A percentile compares a stretch with the other conserved stretches of the same genome.
Evolutionary conservation across 2,329 filamentous ascomycete genomes (phyloP).

Genomic region (Aspergillus tubingensis): DNA sequence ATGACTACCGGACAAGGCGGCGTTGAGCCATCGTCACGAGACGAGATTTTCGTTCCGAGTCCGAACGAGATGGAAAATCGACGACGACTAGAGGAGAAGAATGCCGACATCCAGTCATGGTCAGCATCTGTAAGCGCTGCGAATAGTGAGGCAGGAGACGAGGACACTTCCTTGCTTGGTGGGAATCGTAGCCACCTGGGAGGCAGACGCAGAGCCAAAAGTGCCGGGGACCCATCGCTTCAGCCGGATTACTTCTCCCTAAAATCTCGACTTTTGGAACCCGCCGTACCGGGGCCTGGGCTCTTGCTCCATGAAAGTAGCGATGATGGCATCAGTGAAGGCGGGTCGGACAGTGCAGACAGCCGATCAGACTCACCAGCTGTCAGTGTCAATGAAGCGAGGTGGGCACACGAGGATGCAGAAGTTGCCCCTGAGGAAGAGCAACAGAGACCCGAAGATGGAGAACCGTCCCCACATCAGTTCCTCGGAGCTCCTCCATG

Average conservation of each 20-base stretch:
- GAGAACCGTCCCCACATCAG: slow-evolving; percentile 38
- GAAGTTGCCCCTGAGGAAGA: slow-evolving; percentile 28
- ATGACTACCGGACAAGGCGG: slow-evolving; percentile 46
- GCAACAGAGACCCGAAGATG: slow-evolving; percentile 26
- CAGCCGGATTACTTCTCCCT: slow-evolving; percentile 39
- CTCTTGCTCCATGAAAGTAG: slow-evolving; percentile 49
- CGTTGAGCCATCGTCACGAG: slow-evolving; percentile 50
- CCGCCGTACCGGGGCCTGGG: slow-evolving; percentile 54
- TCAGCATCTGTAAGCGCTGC: slow-evolving; percentile 52
- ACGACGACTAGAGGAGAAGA: slow-evolving; percentile 52
- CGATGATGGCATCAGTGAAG: slow-evolving; percentile 36
- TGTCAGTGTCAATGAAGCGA: slow-evolving; percentile 29
- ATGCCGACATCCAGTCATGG: slow-evolving; percentile 57
- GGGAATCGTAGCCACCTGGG: slow-evolving; percentile 24
- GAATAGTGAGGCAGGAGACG: slow-evolving; percentile 43
- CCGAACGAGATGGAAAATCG: slow-evolving; percentile 54
- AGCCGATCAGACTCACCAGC: slow-evolving; percentile 31
- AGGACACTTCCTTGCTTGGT: slow-evolving; percentile 25
- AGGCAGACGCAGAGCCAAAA: slow-evolving; percentile 50
- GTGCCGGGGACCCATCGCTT: slow-evolving; percentile 38
- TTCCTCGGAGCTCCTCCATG: slow-evolving; percentile 49
- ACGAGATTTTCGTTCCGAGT: slow-evolving; percentile 48
- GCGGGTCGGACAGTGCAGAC: slow-evolving; percentile 26
- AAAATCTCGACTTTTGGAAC: slow-evolving; percentile 32
- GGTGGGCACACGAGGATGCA: slow-evolving; percentile 24